Evolutionary conservation across 2,329 filamentous ascomycete species (phyloP).

Genomic region (Coniella vitis): DNA sequence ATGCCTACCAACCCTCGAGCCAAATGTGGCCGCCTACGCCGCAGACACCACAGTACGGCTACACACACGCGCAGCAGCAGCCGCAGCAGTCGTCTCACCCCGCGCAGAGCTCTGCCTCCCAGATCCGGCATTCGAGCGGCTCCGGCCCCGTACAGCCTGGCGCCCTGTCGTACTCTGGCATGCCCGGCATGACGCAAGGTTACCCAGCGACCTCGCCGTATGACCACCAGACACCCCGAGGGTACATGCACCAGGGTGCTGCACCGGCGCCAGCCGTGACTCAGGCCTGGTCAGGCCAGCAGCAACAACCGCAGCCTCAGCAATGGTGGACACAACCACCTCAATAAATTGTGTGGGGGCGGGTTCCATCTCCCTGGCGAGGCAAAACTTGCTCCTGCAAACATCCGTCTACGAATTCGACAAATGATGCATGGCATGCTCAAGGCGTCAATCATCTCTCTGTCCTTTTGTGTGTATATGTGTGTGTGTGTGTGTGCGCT

Average conservation of each 20-base stretch:
- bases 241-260: conserved; percentile 61
- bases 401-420: neutral
- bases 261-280: conserved; percentile 43
- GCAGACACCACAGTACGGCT: conserved; percentile 53
- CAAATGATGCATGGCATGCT: neutral
- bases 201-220: conserved; percentile 52
- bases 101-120: conserved; percentile 51
- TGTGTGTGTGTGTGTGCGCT: no score
- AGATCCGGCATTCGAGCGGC: conserved; percentile 50
- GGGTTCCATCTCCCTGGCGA: neutral
- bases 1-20: conserved; percentile 54
- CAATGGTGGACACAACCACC: conserved; percentile 50
- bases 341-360: conserved; percentile 26
- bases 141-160: conserved; percentile 49
- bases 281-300: conserved; percentile 52
- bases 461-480: no score
- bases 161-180: conserved; percentile 54
- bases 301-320: conserved; percentile 54
- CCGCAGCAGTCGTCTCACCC: conserved; percentile 33
- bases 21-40: conserved; percentile 64
- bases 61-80: conserved; percentile 38
- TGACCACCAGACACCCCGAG: conserved; percentile 55
- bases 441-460: no score
- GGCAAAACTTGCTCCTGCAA: no score
- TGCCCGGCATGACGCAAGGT: conserved; percentile 53